Evolutionary conservation across 2,329 filamentous ascomycete species (phyloP).

Genomic region (Triangularia verruculosa): DNA sequence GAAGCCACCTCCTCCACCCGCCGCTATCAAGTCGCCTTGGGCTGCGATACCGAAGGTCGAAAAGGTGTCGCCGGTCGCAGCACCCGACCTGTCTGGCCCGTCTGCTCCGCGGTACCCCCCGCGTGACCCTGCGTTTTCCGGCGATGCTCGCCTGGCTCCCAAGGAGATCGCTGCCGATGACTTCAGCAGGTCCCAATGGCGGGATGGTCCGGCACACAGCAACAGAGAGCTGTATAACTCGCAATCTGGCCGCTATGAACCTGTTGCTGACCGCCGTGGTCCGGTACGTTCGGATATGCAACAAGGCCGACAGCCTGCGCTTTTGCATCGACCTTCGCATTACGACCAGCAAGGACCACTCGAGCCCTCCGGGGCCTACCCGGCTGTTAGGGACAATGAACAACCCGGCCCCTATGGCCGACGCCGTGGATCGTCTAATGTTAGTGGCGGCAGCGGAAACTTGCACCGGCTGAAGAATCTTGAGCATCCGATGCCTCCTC

Average conservation of each 20-base stretch:
- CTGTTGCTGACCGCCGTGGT: slow-evolving; percentile 73
- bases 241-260: slow-evolving; percentile 90
- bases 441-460: slow-evolving; percentile 79
- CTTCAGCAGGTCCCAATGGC: slow-evolving; percentile 80
- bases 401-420: slow-evolving; percentile 69
- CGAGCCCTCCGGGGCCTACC: slow-evolving; percentile 84
- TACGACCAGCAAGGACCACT: slow-evolving; percentile 63
- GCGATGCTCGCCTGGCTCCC: slow-evolving; percentile 51
- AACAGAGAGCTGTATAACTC: slow-evolving; percentile 87
- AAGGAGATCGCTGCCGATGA: slow-evolving; percentile 93
- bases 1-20: slow-evolving; percentile 64
- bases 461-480: slow-evolving; percentile 55
- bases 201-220: slow-evolving; percentile 61
- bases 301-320: slow-evolving; percentile 66
- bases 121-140: slow-evolving; percentile 54
- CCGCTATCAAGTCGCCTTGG: slow-evolving; percentile 87
- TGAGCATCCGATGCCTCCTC: slow-evolving; percentile 42
- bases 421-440: slow-evolving; percentile 83
- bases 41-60: slow-evolving; percentile 82
- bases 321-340: slow-evolving; percentile 71
- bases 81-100: slow-evolving; percentile 50
- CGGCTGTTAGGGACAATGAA: slow-evolving; percentile 66
- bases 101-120: slow-evolving; percentile 45
- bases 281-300: slow-evolving; percentile 62
- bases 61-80: slow-evolving; percentile 67